A percentile compares a stretch with the other conserved stretches of the same genome.
phyloP scores from a whole-genome alignment of 2,329 filamentous ascomycete genomes.

The Zasmidium cellare region DNA sequence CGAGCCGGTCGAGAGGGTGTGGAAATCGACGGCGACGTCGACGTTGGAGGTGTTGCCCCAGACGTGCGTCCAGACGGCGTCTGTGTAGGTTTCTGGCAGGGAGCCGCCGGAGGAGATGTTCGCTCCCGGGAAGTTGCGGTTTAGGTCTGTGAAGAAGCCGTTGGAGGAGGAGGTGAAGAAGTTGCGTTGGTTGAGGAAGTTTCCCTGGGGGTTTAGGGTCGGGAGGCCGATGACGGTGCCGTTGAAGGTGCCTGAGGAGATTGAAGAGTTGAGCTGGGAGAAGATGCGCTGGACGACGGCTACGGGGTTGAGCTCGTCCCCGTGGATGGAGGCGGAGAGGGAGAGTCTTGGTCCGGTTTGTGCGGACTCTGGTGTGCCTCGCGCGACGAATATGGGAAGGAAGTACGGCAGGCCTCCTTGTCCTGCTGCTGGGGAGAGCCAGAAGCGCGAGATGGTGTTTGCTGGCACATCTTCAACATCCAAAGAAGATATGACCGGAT shows the following conservation, averaged over 20 bases:
- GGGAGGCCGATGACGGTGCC: conserved; percentile 40
- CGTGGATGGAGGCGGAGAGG: conserved; percentile 40
- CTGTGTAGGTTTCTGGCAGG: conserved; percentile 23
- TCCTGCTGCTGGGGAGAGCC: conserved; percentile 39
- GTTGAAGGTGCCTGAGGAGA: conserved; percentile 26
- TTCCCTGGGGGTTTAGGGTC: conserved; percentile 41
- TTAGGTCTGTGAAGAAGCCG: conserved; percentile 57
- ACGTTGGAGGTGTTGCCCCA: conserved; percentile 41
- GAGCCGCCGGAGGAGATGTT: conserved; percentile 23
- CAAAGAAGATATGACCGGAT: conserved; percentile 26
- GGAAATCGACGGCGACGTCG: conserved; percentile 40
- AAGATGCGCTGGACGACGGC: conserved; percentile 40
- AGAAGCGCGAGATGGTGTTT: conserved; percentile 39
- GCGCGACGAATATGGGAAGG: conserved; percentile 40
- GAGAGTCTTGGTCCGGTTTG: conserved; percentile 39
- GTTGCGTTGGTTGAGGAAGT: conserved; percentile 41
- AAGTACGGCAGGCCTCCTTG: conserved; percentile 41
- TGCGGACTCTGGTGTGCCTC: conserved; percentile 38
- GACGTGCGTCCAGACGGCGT: conserved; percentile 41
- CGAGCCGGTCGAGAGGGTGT: conserved; percentile 40
- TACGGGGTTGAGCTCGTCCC: conserved; percentile 41
- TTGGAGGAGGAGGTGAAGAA: conserved; percentile 38
- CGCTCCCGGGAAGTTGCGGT: conserved; percentile 64
- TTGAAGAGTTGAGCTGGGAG: conserved; percentile 38
- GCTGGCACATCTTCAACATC: conserved; percentile 38